Conservation (phyloP, 75 land plant genomes). For the Pseudotsuga menziesii region DNA sequence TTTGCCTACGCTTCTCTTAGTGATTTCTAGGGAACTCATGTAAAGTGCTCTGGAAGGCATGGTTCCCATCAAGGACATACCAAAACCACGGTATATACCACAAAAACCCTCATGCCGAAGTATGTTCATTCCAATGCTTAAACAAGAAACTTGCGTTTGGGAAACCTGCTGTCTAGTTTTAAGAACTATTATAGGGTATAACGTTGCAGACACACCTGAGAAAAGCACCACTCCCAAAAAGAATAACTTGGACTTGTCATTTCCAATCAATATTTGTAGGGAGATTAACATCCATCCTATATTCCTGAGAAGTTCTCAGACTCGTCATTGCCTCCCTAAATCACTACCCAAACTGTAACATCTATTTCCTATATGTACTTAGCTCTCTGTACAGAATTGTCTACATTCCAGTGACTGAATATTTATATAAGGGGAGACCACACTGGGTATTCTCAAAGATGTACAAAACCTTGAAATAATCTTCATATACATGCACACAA, state of each 20-base stretch:
- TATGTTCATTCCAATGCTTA: constrained; percentile 41
- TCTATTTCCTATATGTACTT: too few species aligned
- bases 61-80: constrained; percentile 78
- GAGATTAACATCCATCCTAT: constrained; percentile 46
- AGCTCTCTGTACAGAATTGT: too few species aligned
- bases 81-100: constrained; percentile 83
- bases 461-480: not conserved
- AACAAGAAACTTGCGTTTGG: constrained; percentile 23
- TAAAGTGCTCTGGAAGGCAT: constrained; percentile 90
- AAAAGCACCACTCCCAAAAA: constrained; percentile 87
- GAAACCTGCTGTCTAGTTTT: constrained; percentile 78
- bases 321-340: constrained; percentile 43
- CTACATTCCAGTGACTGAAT: not conserved
- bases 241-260: constrained; percentile 85
- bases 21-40: constrained; percentile 86
- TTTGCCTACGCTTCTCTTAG: constrained; percentile 65
- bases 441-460: not conserved
- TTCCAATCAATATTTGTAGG: constrained; percentile 91
- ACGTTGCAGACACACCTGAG: constrained; percentile 81
- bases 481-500: not conserved
- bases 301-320: constrained; percentile 18
- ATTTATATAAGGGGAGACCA: not conserved
- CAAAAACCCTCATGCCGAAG: constrained; percentile 59
- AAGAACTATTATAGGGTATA: constrained; percentile 77
- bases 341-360: not conserved